A percentile compares a stretch with the other conserved stretches of the same genome.
Evolutionary conservation across 2,329 filamentous ascomycete species (phyloP).

Genomic region (Albifimbria verrucaria): DNA sequence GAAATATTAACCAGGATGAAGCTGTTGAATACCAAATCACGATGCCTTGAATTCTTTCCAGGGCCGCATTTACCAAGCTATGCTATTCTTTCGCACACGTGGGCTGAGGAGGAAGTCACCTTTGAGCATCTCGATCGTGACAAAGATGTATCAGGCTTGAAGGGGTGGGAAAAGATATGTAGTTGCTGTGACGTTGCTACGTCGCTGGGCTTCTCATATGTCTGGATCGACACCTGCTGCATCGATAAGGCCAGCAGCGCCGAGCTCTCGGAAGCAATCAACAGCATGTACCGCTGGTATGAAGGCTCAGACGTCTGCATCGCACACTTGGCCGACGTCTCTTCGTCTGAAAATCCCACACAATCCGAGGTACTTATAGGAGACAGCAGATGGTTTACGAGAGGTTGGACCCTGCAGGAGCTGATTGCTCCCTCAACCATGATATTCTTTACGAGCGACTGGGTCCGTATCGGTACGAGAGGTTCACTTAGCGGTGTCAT

Average conservation of each 20-base stretch:
- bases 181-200: constrained; percentile 15
- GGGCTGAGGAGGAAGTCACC: constrained; percentile 18
- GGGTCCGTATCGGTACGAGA: constrained; percentile 14
- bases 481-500: constrained; percentile 15
- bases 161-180: constrained; percentile 11
- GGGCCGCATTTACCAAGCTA: constrained; percentile 15
- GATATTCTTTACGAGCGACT: constrained; percentile 19
- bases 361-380: no score
- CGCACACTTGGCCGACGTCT: constrained; percentile 20
- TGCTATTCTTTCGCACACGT: constrained; percentile 25
- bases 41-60: constrained; percentile 15
- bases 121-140: constrained; percentile 10
- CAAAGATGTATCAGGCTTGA: not conserved
- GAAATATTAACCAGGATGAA: constrained; percentile 14
- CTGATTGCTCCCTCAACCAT: constrained; percentile 22
- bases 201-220: constrained; percentile 14
- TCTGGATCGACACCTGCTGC: constrained; percentile 30
- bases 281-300: constrained; percentile 32
- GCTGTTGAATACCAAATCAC: constrained; percentile 18
- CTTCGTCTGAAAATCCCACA: not conserved
- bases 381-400: constrained; percentile 22
- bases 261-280: constrained; percentile 27
- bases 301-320: constrained; percentile 20
- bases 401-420: no score
- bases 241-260: constrained; percentile 29